These are phyloP conservation scores for Tolypocladium guangdongense DNA, from an alignment of 2,329 filamentous ascomycete genomes.

Conservation along the genomic window DNA sequence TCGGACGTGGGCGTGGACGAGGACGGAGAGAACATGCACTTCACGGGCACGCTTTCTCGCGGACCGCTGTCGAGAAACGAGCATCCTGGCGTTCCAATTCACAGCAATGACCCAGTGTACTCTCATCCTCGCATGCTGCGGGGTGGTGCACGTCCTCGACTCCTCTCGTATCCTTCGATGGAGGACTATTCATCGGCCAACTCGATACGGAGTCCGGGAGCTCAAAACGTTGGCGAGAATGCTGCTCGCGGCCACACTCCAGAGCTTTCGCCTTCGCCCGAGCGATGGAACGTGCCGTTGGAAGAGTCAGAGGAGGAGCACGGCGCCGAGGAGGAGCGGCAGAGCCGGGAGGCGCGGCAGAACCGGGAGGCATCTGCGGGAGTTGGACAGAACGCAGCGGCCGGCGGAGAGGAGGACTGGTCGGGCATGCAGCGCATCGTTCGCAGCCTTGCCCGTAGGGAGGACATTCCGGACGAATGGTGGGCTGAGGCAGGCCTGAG, in stretches of 20 bases:
- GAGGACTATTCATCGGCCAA: background rate
- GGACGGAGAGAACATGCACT: conserved; percentile 24
- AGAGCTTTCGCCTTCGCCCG: background rate
- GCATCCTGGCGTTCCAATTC: background rate
- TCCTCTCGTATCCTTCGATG: background rate
- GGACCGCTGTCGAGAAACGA: background rate
- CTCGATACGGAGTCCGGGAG: background rate
- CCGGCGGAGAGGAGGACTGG: conserved; percentile 25
- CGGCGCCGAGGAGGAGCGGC: background rate
- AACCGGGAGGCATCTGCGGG: background rate
- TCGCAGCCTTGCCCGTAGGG: conserved; percentile 54
- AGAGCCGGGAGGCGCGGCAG: background rate
- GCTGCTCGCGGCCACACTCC: background rate
- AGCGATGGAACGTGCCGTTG: background rate
- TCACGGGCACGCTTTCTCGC: conserved; percentile 7
- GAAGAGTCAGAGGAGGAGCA: background rate
- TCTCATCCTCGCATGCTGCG: background rate
- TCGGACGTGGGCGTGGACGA: conserved; percentile 44
- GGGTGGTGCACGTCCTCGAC: background rate
- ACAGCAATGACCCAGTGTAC: background rate
- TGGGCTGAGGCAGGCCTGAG: conserved; percentile 63
- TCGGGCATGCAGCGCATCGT: conserved; percentile 63
- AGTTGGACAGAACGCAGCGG: conserved; percentile 1
- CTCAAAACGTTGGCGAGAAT: background rate
- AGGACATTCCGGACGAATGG: conserved; percentile 74